A percentile compares a stretch with the other conserved stretches of the same genome.
Conservation (phyloP, 345 rosid species). For the Melastoma malabathricum region DNA sequence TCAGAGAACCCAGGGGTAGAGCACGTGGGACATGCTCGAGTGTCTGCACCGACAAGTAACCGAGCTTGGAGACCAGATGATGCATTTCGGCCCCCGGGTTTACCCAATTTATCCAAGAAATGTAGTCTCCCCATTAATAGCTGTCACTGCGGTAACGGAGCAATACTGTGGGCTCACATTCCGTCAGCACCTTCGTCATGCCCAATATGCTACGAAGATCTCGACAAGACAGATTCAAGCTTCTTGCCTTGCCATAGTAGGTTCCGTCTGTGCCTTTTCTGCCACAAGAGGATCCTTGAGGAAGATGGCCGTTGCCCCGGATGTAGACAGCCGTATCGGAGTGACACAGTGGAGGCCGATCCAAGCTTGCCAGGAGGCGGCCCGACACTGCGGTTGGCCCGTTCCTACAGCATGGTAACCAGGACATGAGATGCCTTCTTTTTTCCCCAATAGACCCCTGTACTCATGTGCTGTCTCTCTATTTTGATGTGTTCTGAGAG, state of each 20-base stretch:
- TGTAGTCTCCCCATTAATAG: conserved; percentile 39
- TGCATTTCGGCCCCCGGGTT: conserved; percentile 58
- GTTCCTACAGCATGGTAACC: conserved; percentile 73
- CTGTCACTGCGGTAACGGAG: conserved; percentile 31
- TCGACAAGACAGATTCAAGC: conserved; percentile 70
- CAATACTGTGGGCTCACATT: conserved; percentile 27
- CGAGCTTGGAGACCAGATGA: conserved; percentile 86
- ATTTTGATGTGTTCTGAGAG: conserved; percentile 3
- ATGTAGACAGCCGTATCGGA: conserved; percentile 74
- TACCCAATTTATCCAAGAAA: conserved; percentile 71
- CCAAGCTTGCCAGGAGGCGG: conserved; percentile 45
- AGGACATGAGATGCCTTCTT: conserved; percentile 45
- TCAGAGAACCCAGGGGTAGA: conserved; percentile 17
- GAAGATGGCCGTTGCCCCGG: conserved; percentile 95
- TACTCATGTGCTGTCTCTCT: conserved; percentile 18
- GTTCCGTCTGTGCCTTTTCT: conserved; percentile 83
- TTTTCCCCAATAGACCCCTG: conserved; percentile 13
- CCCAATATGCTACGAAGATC: conserved; percentile 77
- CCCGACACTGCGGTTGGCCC: conserved; percentile 50
- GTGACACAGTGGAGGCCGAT: conserved; percentile 32
- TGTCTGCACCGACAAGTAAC: conserved; percentile 18
- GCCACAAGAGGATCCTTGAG: conserved; percentile 92
- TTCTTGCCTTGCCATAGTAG: conserved; percentile 84
- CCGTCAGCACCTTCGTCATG: conserved; percentile 35
- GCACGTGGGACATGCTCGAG: conserved; percentile 13